Conservation (phyloP, 345 rosid genomes). For the Excoecaria agallocha region DNA sequence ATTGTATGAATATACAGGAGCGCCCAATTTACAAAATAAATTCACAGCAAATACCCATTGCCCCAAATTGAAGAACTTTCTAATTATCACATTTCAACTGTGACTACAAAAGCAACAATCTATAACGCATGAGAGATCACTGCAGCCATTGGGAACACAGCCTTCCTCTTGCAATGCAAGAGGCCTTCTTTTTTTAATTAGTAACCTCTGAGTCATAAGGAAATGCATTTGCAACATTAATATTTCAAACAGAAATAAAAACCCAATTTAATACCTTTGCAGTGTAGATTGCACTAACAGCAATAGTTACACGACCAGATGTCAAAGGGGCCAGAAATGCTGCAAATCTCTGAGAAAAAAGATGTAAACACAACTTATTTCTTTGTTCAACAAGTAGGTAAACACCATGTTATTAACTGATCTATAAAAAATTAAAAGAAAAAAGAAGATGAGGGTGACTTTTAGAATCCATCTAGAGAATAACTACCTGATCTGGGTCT, state of each 20-base stretch:
- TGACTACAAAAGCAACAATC: background rate
- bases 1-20: background rate
- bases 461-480: conserved; percentile 3
- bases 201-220: background rate
- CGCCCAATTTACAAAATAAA: background rate
- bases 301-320: conserved; percentile 78
- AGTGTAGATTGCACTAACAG: conserved; percentile 55
- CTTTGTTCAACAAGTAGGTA: background rate
- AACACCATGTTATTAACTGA: background rate
- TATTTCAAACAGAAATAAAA: background rate
- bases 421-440: background rate
- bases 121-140: background rate
- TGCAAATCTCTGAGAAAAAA: conserved; percentile 72
- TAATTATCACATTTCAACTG: background rate
- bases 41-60: background rate
- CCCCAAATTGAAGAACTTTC: background rate
- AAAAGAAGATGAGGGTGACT: background rate
- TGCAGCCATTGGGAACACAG: background rate
- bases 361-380: background rate
- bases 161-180: background rate
- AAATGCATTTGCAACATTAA: background rate
- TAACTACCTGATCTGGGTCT: conserved; percentile 82
- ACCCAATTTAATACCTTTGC: conserved; percentile 54
- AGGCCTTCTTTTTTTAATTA: background rate
- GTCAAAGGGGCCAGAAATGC: conserved; percentile 96